Evolutionary conservation across 805 yeast species (phyloP).

Genomic region (Saccharomycopsis olivae): DNA sequence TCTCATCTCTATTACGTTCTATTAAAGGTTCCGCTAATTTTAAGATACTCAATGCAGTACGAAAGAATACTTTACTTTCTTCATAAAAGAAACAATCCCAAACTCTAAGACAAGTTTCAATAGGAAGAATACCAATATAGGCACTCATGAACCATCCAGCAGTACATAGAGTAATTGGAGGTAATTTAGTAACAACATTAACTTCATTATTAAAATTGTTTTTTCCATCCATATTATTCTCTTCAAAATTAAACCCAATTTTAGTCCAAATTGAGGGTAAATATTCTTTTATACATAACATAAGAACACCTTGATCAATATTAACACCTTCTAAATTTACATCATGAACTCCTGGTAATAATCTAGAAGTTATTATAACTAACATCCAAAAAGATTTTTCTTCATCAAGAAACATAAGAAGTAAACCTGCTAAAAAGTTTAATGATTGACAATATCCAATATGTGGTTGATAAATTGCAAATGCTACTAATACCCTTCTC

Average conservation of each 20-base stretch:
- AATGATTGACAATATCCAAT: slow-evolving; percentile 95
- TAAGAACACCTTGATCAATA: slow-evolving; percentile 86
- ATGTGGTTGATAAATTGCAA: slow-evolving; percentile 75
- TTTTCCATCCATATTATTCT: slow-evolving; percentile 9
- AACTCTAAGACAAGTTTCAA: slow-evolving; percentile 75
- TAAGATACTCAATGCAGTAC: slow-evolving; percentile 71
- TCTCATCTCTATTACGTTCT: slow-evolving; percentile 32
- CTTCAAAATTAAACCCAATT: slow-evolving; percentile 23
- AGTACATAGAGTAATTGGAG: slow-evolving; percentile 87
- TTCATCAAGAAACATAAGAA: slow-evolving; percentile 78
- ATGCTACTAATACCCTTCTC: slow-evolving; percentile 73
- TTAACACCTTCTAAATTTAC: slow-evolving; percentile 87
- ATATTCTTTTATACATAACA: slow-evolving; percentile 77
- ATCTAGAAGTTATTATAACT: slow-evolving; percentile 76
- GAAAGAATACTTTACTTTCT: slow-evolving; percentile 77
- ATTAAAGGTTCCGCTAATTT: slow-evolving; percentile 65
- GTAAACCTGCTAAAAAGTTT: slow-evolving; percentile 82
- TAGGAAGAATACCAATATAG: slow-evolving; percentile 84
- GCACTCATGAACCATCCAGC: slow-evolving; percentile 98
- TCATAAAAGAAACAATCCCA: slow-evolving; percentile 96
- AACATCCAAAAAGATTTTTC: slow-evolving; percentile 94
- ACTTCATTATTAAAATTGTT: slow-evolving; percentile 21
- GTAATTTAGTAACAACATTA: slow-evolving; percentile 60
- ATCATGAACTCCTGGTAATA: slow-evolving; percentile 86
- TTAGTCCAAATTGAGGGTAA: slow-evolving; percentile 72